phyloP scores from a whole-genome alignment of 169 alveolate species.

The Perkinsus olseni region DNA sequence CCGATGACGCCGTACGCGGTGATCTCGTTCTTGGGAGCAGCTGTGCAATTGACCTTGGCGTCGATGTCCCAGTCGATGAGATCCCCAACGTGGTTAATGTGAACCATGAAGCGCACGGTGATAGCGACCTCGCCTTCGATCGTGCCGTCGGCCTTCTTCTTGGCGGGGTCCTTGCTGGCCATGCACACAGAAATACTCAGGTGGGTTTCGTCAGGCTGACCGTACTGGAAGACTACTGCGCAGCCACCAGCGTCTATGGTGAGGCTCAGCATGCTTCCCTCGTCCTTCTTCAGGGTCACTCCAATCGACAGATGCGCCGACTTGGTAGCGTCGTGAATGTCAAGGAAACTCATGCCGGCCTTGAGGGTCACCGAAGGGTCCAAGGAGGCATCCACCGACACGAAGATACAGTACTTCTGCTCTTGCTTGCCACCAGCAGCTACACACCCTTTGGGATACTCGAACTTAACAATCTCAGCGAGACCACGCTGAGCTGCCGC shows the following conservation, averaged over 20 bases:
- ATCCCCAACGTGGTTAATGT: background rate
- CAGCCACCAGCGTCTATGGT: background rate
- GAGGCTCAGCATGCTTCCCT: background rate
- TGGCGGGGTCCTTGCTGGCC: background rate
- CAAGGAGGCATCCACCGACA: background rate
- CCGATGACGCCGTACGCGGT: background rate
- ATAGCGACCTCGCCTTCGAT: background rate
- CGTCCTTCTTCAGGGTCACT: background rate
- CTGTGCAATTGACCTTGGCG: background rate
- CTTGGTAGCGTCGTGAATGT: background rate
- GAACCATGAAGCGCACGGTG: background rate
- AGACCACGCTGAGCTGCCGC: background rate
- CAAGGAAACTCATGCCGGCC: background rate
- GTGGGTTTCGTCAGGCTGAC: background rate
- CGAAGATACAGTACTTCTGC: background rate
- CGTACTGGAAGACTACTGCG: background rate
- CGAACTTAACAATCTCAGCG: background rate
- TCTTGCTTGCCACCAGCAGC: background rate
- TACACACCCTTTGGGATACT: background rate
- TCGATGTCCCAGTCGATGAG: background rate
- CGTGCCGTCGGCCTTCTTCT: background rate
- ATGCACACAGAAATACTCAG: background rate
- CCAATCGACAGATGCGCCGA: background rate
- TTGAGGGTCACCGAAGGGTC: background rate
- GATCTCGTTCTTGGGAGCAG: background rate